Evolutionary conservation across 306 rosid genomes (phyloP).

Genomic region (Mucuna pruriens): DNA sequence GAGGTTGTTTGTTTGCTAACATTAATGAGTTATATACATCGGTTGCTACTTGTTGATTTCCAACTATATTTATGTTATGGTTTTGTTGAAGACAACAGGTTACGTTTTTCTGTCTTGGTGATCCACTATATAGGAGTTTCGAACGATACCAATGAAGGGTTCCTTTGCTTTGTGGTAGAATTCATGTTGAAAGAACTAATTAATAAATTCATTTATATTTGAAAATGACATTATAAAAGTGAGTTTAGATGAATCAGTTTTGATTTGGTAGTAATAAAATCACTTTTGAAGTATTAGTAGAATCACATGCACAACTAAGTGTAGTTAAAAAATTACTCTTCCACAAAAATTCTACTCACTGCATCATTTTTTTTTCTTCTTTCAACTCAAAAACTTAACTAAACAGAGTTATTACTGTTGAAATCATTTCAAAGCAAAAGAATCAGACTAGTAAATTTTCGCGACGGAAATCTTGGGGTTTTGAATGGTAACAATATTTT

Average conservation of each 20-base stretch:
- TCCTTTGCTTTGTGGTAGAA: background rate
- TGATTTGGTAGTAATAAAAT: too few species aligned
- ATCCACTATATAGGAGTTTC: conserved; percentile 30
- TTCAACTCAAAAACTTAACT: background rate
- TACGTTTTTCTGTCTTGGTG: conserved; percentile 62
- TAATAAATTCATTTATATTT: background rate
- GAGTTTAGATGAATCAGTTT: too few species aligned
- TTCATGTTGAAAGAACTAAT: background rate
- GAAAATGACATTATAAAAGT: too few species aligned
- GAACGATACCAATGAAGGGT: background rate
- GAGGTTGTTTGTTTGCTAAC: conserved; percentile 46
- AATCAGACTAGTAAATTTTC: background rate
- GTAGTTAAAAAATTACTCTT: background rate
- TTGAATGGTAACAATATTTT: too few species aligned
- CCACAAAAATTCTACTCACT: background rate
- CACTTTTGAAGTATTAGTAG: too few species aligned
- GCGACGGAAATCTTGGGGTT: too few species aligned
- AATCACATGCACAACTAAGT: background rate
- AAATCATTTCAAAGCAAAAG: background rate
- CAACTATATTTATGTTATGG: conserved; percentile 34
- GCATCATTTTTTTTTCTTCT: background rate
- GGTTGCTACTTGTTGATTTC: conserved; percentile 30
- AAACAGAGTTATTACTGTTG: background rate
- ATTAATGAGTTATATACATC: conserved; percentile 29
- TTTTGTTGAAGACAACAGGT: conserved; percentile 57